Evolutionary conservation across 2,329 filamentous ascomycete species (phyloP).

Genomic region (Fulvia fulva): DNA sequence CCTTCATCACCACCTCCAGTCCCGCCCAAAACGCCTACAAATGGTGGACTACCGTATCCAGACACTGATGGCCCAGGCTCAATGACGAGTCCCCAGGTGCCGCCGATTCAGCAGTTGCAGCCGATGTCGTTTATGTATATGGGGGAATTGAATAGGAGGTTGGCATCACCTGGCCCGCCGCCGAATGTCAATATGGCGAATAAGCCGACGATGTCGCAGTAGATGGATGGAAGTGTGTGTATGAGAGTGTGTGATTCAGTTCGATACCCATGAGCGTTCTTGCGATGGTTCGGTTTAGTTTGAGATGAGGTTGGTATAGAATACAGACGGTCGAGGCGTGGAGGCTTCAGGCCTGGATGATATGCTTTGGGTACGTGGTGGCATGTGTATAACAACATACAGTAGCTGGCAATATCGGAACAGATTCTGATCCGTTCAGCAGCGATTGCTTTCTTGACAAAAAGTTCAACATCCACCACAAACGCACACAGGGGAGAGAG

Average conservation of each 20-base stretch:
- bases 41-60: constrained; percentile 23
- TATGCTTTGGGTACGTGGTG: too few species aligned
- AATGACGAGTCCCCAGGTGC: constrained; percentile 2
- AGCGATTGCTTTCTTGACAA: too few species aligned
- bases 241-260: not conserved
- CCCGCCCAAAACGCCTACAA: constrained; percentile 29
- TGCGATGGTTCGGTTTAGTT: not conserved
- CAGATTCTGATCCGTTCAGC: too few species aligned
- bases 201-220: constrained; percentile 56
- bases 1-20: constrained; percentile 17
- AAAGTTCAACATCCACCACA: too few species aligned
- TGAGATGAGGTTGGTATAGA: too few species aligned
- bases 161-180: constrained; percentile 82
- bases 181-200: constrained; percentile 79
- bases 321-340: too few species aligned
- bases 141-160: constrained; percentile 32
- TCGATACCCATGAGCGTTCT: not conserved
- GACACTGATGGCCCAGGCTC: constrained; percentile 12
- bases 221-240: not conserved
- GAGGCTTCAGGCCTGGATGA: too few species aligned
- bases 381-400: too few species aligned
- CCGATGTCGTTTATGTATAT: constrained; percentile 33
- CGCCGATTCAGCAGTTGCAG: not conserved
- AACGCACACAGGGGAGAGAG: too few species aligned
- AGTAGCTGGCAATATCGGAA: too few species aligned